These are phyloP conservation scores for Brettanomyces sp. DNA, from an alignment of 805 yeast genomes.

Conservation along the genomic window DNA sequence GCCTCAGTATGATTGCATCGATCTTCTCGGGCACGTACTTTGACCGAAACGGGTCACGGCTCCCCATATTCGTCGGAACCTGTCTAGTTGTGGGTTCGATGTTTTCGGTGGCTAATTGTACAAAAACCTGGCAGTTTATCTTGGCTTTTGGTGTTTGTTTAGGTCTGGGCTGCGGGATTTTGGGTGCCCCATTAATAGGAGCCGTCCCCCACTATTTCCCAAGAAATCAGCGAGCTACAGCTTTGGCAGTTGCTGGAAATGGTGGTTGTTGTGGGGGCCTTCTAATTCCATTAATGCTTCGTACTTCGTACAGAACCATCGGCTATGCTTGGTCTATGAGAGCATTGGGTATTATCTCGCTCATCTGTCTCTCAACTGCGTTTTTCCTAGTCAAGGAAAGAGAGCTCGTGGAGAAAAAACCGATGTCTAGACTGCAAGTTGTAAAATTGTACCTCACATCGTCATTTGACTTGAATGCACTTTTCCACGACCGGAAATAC, in stretches of 20 bases:
- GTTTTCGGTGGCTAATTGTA: constrained; percentile 44
- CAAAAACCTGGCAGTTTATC: constrained; percentile 49
- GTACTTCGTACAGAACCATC: constrained; percentile 33
- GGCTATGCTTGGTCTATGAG: constrained; percentile 52
- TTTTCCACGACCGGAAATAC: constrained; percentile 31
- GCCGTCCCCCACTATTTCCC: constrained; percentile 57
- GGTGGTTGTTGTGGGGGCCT: constrained; percentile 49
- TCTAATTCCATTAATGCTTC: constrained; percentile 39
- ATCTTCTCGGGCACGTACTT: constrained; percentile 37
- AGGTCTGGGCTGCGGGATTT: constrained; percentile 51
- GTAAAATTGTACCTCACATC: constrained; percentile 6
- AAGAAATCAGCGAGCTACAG: constrained; percentile 42
- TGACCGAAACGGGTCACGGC: constrained; percentile 47
- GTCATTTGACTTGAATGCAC: constrained; percentile 27
- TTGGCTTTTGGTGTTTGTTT: constrained; percentile 44
- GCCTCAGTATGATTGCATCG: constrained; percentile 33
- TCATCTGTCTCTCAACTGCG: constrained; percentile 16
- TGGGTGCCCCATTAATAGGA: constrained; percentile 52
- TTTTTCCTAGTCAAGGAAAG: constrained; percentile 28
- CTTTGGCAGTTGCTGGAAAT: constrained; percentile 37
- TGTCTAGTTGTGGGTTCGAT: constrained; percentile 29
- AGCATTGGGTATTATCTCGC: constrained; percentile 35
- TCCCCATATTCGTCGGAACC: constrained; percentile 32
- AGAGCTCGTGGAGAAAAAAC: constrained; percentile 8
- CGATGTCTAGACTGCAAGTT: constrained; percentile 3